These are phyloP conservation scores for Salvia splendens DNA, from an alignment of 257 asterid species.

Conservation along the genomic window DNA sequence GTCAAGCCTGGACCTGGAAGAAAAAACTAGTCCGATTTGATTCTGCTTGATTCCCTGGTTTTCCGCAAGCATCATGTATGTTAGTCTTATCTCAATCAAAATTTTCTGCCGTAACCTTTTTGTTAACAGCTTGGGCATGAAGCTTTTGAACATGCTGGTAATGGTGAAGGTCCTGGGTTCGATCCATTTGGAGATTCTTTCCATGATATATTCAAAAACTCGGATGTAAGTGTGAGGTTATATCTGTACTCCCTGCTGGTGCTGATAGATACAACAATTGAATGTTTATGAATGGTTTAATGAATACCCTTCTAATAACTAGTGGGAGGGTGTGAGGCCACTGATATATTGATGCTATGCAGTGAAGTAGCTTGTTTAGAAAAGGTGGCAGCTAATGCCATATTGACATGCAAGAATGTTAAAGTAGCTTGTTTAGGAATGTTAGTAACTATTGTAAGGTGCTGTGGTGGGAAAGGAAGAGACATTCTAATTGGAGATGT, in stretches of 20 bases:
- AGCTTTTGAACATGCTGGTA: conserved; percentile 53
- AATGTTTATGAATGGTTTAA: not conserved
- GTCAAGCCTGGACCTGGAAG: not conserved
- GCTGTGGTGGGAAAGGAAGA: conserved; percentile 8
- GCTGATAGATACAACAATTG: conserved; percentile 27
- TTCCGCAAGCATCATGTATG: conserved; percentile 7
- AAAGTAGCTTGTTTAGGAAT: conserved; percentile 7
- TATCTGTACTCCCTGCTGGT: conserved; percentile 19
- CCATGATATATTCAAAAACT: conserved; percentile 53
- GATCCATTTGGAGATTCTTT: conserved; percentile 62
- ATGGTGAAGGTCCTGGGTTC: conserved; percentile 62
- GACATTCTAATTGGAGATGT: not conserved
- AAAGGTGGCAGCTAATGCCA: not conserved
- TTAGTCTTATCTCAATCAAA: conserved; percentile 13
- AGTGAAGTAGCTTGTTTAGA: conserved; percentile 1
- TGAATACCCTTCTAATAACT: conserved; percentile 17
- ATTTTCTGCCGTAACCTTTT: conserved; percentile 24
- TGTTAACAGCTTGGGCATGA: conserved; percentile 73
- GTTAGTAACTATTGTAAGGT: conserved; percentile 14
- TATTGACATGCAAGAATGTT: conserved; percentile 1
- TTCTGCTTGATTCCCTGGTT: conserved; percentile 20
- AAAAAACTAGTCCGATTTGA: not conserved
- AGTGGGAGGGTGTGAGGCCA: not conserved
- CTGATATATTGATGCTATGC: not conserved
- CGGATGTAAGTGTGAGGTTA: conserved; percentile 54